Evolutionary conservation across 2,329 filamentous ascomycete genomes (phyloP).

Genomic region (Verticillium longisporum): DNA sequence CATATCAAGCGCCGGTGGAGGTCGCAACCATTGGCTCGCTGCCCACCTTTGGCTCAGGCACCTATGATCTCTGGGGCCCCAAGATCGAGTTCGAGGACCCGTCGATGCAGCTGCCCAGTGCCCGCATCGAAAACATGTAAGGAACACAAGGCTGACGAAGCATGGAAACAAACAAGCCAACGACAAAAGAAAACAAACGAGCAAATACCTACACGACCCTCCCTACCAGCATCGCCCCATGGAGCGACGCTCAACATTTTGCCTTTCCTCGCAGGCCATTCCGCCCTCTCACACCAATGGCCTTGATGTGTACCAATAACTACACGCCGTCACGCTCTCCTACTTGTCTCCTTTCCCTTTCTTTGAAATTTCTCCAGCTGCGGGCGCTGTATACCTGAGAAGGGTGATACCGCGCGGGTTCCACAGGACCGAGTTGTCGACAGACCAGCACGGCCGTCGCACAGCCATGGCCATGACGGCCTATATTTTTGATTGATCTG

Average conservation of each 20-base stretch:
- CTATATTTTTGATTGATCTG: neutral
- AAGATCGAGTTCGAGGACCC: conserved; percentile 54
- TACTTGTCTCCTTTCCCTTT: conserved; percentile 4
- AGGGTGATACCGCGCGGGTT: conserved; percentile 23
- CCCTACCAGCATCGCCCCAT: neutral
- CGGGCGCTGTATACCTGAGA: conserved; percentile 1
- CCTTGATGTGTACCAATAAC: conserved; percentile 7
- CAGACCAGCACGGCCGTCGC: conserved; percentile 1
- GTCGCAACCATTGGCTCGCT: conserved; percentile 47
- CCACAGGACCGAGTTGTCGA: conserved; percentile 18
- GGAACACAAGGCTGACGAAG: neutral
- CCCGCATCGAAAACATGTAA: conserved; percentile 38
- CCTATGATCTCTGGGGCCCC: conserved; percentile 45
- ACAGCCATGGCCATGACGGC: neutral
- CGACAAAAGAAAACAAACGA: neutral
- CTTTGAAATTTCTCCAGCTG: conserved; percentile 6
- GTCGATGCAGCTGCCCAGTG: conserved; percentile 52
- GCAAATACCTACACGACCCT: neutral
- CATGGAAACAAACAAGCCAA: too few relatives aligned
- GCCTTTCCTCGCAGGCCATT: neutral
- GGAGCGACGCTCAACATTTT: neutral
- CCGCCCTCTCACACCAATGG: neutral
- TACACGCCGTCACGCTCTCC: conserved; percentile 2
- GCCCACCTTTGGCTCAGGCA: conserved; percentile 39
- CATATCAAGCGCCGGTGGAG: conserved; percentile 50